Evolutionary conservation across 179 eudicot genomes (phyloP).

Genomic region (Camellia oleifera): DNA sequence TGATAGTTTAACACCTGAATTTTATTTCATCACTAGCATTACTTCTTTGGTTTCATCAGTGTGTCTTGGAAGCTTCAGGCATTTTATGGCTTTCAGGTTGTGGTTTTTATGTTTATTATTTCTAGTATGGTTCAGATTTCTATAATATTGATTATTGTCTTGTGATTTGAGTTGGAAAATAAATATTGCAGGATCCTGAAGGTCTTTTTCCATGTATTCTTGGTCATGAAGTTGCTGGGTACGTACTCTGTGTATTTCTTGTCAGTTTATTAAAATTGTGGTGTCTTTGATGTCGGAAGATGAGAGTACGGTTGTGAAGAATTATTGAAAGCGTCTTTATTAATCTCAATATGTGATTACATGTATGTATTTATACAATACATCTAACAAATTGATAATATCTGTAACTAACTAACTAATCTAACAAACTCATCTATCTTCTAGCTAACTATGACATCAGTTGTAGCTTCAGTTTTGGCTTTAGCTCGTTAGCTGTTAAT

Average conservation of each 20-base stretch:
- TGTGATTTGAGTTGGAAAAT: slow-evolving; percentile 11
- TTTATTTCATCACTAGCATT: too few species aligned
- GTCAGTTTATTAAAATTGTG: background rate
- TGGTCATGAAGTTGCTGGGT: slow-evolving; percentile 99
- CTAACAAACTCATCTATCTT: too few species aligned
- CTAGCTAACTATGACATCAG: too few species aligned
- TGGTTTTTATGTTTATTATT: background rate
- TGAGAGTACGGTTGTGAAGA: background rate
- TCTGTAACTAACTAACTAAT: too few species aligned
- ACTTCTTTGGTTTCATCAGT: too few species aligned
- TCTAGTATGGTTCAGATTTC: background rate
- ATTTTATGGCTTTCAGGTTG: background rate
- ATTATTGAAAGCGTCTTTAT: too few species aligned
- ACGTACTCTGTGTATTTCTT: slow-evolving; percentile 18
- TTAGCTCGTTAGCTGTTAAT: too few species aligned
- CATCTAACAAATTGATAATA: too few species aligned
- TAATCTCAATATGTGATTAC: slow-evolving; percentile 26
- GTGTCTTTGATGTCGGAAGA: background rate
- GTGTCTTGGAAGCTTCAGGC: background rate
- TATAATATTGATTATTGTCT: background rate
- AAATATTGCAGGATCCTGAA: slow-evolving; percentile 76
- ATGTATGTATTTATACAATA: background rate
- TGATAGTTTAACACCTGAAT: background rate
- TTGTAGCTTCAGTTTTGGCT: too few species aligned
- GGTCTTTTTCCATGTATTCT: slow-evolving; percentile 87